A percentile compares a stretch with the other conserved stretches of the same genome.
These are phyloP conservation scores for Bombardia bombarda DNA, from an alignment of 495 filamentous ascomycete species.

Conservation along the genomic window DNA sequence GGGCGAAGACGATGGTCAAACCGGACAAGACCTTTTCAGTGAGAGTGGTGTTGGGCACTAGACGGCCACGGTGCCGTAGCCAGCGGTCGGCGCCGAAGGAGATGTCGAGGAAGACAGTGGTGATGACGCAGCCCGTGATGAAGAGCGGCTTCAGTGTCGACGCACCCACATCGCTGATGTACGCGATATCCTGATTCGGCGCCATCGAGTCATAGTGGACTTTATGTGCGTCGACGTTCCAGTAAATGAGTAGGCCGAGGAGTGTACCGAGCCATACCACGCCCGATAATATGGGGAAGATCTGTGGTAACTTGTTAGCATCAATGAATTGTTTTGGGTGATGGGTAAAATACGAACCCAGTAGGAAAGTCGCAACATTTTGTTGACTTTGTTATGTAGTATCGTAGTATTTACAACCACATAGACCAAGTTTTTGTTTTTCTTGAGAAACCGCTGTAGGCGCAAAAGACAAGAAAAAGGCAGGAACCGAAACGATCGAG, in stretches of 20 bases:
- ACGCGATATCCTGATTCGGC: slow-evolving; percentile 62
- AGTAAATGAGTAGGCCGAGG: slow-evolving; percentile 45
- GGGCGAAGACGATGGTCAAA: slow-evolving; percentile 61
- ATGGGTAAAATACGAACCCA: slow-evolving; percentile 37
- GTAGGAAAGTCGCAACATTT: slow-evolving; percentile 39
- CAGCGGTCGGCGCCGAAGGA: slow-evolving; percentile 74
- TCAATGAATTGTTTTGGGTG: slow-evolving; percentile 1
- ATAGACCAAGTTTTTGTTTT: too few species aligned
- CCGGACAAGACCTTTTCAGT: slow-evolving; percentile 63
- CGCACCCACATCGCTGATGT: slow-evolving; percentile 76
- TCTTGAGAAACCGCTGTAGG: too few species aligned
- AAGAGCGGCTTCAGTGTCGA: slow-evolving; percentile 73
- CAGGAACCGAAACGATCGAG: too few species aligned
- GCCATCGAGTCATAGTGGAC: slow-evolving; percentile 62
- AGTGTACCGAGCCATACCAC: slow-evolving; percentile 69
- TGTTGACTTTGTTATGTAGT: not conserved
- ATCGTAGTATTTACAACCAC: not conserved
- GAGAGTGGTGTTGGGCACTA: slow-evolving; percentile 59
- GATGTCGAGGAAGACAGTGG: slow-evolving; percentile 76
- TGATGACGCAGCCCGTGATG: slow-evolving; percentile 68
- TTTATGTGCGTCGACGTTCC: slow-evolving; percentile 51
- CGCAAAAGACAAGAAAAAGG: not conserved
- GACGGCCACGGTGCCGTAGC: slow-evolving; percentile 66
- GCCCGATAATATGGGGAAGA: slow-evolving; percentile 74
- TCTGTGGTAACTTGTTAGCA: slow-evolving; percentile 49